Conservation (phyloP, 192 early-diverging fungal genomes). For the Irineochytrium annulatum region DNA sequence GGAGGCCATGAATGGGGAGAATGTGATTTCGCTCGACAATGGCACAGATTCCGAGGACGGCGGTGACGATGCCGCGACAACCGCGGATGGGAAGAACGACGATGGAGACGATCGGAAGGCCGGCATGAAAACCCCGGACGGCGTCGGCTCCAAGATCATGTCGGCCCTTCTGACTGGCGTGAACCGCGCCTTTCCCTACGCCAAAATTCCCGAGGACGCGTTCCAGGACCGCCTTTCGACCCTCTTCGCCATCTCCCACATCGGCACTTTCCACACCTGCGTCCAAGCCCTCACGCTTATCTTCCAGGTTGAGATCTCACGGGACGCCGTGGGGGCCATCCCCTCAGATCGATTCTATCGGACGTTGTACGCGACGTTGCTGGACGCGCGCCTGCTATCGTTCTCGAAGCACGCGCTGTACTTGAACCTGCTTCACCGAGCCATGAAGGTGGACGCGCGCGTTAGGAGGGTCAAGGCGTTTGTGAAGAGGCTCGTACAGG, state of each 20-base stretch:
- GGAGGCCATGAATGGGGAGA: conserved; percentile 3
- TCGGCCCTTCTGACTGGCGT: conserved; percentile 89
- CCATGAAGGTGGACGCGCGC: conserved; percentile 71
- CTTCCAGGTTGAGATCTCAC: conserved; percentile 62
- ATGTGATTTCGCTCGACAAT: too few species aligned
- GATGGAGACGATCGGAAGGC: conserved; percentile 30
- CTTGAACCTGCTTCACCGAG: conserved; percentile 85
- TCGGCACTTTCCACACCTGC: conserved; percentile 85
- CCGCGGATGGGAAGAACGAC: conserved; percentile 39
- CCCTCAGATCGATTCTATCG: conserved; percentile 87
- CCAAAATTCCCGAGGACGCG: conserved; percentile 72
- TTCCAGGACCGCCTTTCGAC: conserved; percentile 80
- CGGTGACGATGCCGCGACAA: conserved; percentile 35
- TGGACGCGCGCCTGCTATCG: conserved; percentile 71
- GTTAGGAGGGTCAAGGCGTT: conserved; percentile 72
- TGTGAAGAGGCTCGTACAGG: conserved; percentile 86
- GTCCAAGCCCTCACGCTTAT: conserved; percentile 91
- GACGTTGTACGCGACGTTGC: conserved; percentile 80
- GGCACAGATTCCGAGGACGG: too few species aligned
- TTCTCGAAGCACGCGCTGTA: conserved; percentile 90
- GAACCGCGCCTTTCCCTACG: conserved; percentile 90
- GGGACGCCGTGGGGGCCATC: too few species aligned
- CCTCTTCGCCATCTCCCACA: conserved; percentile 88
- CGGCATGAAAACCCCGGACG: too few species aligned
- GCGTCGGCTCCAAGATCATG: conserved; percentile 77